Percentiles rank a stretch among this genome's conserved stretches.
Conservation (phyloP, 164 flowering plant species). For the Stephania yunnanensis region DNA sequence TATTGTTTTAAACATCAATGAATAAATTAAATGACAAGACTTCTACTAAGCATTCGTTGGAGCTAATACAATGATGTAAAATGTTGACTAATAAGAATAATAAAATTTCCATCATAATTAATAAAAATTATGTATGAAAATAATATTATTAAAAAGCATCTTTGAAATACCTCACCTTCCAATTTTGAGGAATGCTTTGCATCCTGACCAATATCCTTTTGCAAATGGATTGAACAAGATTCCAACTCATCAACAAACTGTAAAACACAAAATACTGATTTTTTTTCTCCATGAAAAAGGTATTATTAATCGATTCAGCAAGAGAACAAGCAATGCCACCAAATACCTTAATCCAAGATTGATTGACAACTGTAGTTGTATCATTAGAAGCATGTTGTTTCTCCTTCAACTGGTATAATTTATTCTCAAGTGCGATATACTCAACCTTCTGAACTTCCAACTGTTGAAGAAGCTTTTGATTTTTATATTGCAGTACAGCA, state of each 20-base stretch:
- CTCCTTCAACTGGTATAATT: slow-evolving; percentile 41
- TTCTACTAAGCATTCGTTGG: no score
- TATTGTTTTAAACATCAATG: no score
- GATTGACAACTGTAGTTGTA: slow-evolving; percentile 45
- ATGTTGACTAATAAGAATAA: no score
- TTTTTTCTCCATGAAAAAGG: background rate
- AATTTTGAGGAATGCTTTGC: slow-evolving; percentile 12
- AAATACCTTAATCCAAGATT: slow-evolving; percentile 60
- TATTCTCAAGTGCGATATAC: slow-evolving; percentile 42
- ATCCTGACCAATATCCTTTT: slow-evolving; percentile 25
- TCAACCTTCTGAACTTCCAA: slow-evolving; percentile 78
- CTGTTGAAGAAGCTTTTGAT: slow-evolving; percentile 78
- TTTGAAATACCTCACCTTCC: slow-evolving; percentile 37
- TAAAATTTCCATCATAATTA: no score
- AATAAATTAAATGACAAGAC: no score
- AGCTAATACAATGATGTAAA: no score
- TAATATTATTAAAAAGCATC: background rate
- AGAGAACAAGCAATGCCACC: background rate
- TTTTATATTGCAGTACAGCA: slow-evolving; percentile 74
- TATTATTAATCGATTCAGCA: background rate
- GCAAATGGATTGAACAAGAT: slow-evolving; percentile 32
- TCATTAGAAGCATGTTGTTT: slow-evolving; percentile 53
- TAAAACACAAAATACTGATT: slow-evolving; percentile 9
- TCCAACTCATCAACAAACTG: slow-evolving; percentile 65
- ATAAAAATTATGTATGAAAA: background rate